Base-by-base conservation (phyloP, 176 grass and related monocot genomes). In the Saccharum officinarum region DNA sequence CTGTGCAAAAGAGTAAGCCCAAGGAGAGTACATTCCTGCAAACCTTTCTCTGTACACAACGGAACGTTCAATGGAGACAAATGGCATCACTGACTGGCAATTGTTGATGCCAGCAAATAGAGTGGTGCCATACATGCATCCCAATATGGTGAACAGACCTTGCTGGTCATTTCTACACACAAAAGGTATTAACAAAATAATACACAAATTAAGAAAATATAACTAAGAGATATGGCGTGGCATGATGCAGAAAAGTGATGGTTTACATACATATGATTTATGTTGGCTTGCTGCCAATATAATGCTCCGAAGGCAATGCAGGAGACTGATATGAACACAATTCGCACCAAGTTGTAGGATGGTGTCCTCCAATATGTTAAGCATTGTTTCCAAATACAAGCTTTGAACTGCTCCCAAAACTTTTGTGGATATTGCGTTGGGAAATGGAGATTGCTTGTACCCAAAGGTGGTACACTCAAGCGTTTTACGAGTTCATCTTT, bases 351-450 rank as follows among this genome's bases (percentile, higher is more conserved):
- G 52, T 94, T 94, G 70, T 97, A 97, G 36, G 88, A 87, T 85
- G 94, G 92, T 76, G 66, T 94, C 84, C 94, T 97, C 94, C 94
- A 97, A 75, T 97, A 88, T 6, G 89, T 94, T 61, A 94, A 80
- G 37, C 60, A 79, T 69, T 97, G 94, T 68, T 97, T 97, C 94
- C 94, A 97, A 22, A 97, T 77, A 39, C 89, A 97, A 38, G 92
- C 94, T 87, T 90, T 97, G 37, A 94, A 85, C 39, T 94, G 94
- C 60, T 81, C 92, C 84, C 65, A 59, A 63, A 83, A 83, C 42
- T 49, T 94, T 42, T 92, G 92, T 26, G 95, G 86, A 65, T 81
- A 94, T 44, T 8, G 61, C 7, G 90, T 97, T 37, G 83, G 68
- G 12, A 94, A 97, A 83, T 73, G 52, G 42, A 97, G 84, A 10